Conservation (phyloP, 1,284 basidiomycete genomes). For the Tausonia pullulans region DNA sequence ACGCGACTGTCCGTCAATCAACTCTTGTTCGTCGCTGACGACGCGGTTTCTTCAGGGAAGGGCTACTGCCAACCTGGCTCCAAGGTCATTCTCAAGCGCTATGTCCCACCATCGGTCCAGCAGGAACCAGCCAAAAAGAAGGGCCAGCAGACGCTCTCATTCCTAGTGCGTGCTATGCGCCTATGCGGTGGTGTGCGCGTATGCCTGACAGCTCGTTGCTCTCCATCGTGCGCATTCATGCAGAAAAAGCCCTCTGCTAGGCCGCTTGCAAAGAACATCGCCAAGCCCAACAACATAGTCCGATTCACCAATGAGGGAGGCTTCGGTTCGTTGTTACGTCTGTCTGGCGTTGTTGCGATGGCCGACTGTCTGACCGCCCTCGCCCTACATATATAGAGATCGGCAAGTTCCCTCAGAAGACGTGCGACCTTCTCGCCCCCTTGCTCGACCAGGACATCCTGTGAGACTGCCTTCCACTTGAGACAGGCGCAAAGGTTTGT, state of each 20-base stretch:
- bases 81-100: slow-evolving; percentile 30
- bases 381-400: slow-evolving; percentile 60
- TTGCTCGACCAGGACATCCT: slow-evolving; percentile 21
- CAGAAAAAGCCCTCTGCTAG: not conserved
- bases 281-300: slow-evolving; percentile 53
- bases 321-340: slow-evolving; percentile 42
- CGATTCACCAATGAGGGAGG: slow-evolving; percentile 53
- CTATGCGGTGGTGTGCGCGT: no score
- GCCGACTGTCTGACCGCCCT: slow-evolving; percentile 31
- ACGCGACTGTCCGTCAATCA: no score
- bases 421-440: not conserved
- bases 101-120: slow-evolving; percentile 19
- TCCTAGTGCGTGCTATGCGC: not conserved
- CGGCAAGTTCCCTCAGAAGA: slow-evolving; percentile 47
- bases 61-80: slow-evolving; percentile 33
- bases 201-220: not conserved
- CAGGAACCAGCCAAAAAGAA: not conserved
- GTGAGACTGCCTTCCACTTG: no score
- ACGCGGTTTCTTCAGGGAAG: slow-evolving; percentile 20
- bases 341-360: not conserved
- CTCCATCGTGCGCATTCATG: not conserved
- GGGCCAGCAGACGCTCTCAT: slow-evolving; percentile 10
- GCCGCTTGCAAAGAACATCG: slow-evolving; percentile 36
- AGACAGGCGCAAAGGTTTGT: no score
- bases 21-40: not conserved